These are phyloP conservation scores for Acrodontium crateriforme DNA, from an alignment of 2,329 filamentous ascomycete species.

Conservation along the genomic window DNA sequence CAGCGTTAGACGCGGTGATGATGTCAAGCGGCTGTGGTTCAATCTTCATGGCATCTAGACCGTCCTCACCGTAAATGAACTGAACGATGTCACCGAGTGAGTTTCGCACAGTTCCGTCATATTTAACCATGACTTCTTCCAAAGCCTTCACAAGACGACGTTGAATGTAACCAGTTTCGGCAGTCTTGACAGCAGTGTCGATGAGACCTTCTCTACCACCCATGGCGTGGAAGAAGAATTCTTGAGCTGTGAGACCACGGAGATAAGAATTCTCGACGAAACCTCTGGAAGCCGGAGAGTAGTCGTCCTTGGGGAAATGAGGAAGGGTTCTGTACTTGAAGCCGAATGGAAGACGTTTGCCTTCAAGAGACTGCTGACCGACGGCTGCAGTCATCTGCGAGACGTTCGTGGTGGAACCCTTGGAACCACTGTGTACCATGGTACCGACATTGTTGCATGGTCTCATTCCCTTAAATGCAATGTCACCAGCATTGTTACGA, in stretches of 20 bases:
- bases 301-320: constrained; percentile 98
- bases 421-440: constrained; percentile 93
- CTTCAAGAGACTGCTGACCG: constrained; percentile 95
- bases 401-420: constrained; percentile 98
- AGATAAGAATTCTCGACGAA: constrained; percentile 99
- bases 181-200: constrained; percentile 98
- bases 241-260: constrained; percentile 81
- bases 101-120: constrained; percentile 94
- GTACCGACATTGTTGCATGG: constrained; percentile 92
- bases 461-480: constrained; percentile 82
- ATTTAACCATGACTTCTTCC: constrained; percentile 94
- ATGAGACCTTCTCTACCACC: constrained; percentile 99
- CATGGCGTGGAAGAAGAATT: constrained; percentile 99
- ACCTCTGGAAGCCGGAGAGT: constrained; percentile 88
- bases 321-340: constrained; percentile 97
- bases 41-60: constrained; percentile 82
- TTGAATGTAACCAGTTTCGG: constrained; percentile 98
- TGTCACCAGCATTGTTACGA: constrained; percentile 90
- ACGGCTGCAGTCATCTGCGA: constrained; percentile 98
- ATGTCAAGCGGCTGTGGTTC: constrained; percentile 85
- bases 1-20: constrained; percentile 62
- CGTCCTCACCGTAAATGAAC: constrained; percentile 95
- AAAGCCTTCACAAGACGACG: constrained; percentile 95
- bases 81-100: constrained; percentile 93
- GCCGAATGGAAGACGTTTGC: constrained; percentile 95